These are phyloP conservation scores for Fusarium temperatum DNA, from an alignment of 2,329 filamentous ascomycete species.

Conservation along the genomic window DNA sequence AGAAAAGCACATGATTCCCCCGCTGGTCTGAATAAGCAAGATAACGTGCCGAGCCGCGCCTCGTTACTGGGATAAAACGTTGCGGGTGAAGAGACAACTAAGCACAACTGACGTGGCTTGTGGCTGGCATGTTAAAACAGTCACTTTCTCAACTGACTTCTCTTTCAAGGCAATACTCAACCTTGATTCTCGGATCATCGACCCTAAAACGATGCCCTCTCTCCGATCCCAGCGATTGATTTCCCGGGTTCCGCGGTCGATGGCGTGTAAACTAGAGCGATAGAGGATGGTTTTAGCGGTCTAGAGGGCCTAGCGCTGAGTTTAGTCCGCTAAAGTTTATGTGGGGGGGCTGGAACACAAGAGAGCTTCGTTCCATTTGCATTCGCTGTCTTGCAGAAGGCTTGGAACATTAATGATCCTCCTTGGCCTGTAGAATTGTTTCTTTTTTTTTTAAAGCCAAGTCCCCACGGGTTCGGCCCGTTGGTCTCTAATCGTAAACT, in stretches of 20 bases:
- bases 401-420: constrained; percentile 12
- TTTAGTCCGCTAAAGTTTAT: neutral
- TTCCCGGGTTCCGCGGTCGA: neutral
- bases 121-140: neutral
- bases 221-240: neutral
- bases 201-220: neutral
- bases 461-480: neutral
- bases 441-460: neutral
- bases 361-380: neutral
- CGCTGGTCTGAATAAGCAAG: neutral
- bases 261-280: neutral
- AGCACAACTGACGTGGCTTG: neutral
- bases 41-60: constrained; percentile 2
- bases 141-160: neutral
- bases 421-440: neutral
- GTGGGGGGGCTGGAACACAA: neutral
- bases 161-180: neutral
- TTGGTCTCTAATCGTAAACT: neutral
- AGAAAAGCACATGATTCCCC: neutral
- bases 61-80: constrained; percentile 23
- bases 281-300: neutral
- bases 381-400: neutral
- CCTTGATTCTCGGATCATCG: neutral
- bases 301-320: neutral
- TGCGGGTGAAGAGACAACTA: neutral